Evolutionary conservation across 306 rosid species (phyloP).

Genomic region (Herpetospermum pedunculosum): DNA sequence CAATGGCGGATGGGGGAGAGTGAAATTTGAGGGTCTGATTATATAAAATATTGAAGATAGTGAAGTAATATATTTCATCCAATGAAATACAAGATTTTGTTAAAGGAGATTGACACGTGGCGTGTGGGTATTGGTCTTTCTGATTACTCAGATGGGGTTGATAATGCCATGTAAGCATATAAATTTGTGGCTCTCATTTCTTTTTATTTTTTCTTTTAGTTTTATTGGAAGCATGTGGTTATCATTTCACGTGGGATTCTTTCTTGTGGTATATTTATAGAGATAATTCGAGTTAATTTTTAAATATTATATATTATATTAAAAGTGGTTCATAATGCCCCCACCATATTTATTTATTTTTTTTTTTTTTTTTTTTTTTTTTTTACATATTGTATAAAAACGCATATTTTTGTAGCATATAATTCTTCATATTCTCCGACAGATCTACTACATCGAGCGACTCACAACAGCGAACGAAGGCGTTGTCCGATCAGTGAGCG

Average conservation of each 20-base stretch:
- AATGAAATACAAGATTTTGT: slow-evolving; percentile 1
- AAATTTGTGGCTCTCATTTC: not conserved
- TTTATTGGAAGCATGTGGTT: not conserved
- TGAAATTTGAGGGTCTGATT: not conserved
- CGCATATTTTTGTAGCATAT: no score
- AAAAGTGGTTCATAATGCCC: no score
- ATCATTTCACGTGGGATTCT: not conserved
- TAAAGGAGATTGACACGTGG: not conserved
- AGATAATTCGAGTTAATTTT: no score
- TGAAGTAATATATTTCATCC: not conserved
- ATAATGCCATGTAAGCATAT: not conserved
- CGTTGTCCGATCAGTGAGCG: no score
- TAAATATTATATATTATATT: no score
- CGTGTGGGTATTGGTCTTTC: not conserved
- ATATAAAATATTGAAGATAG: not conserved
- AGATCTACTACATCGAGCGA: no score
- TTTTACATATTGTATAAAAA: no score
- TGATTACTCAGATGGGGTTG: not conserved
- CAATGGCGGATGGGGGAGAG: not conserved
- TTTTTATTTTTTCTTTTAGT: not conserved
- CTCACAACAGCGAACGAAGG: no score
- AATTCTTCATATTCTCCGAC: no score
- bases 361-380: no score
- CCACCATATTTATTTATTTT: no score
- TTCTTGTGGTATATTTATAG: not conserved